Evolutionary conservation across 176 grass and related monocot species (phyloP).

Genomic region (Hsuehochloa calcarea): DNA sequence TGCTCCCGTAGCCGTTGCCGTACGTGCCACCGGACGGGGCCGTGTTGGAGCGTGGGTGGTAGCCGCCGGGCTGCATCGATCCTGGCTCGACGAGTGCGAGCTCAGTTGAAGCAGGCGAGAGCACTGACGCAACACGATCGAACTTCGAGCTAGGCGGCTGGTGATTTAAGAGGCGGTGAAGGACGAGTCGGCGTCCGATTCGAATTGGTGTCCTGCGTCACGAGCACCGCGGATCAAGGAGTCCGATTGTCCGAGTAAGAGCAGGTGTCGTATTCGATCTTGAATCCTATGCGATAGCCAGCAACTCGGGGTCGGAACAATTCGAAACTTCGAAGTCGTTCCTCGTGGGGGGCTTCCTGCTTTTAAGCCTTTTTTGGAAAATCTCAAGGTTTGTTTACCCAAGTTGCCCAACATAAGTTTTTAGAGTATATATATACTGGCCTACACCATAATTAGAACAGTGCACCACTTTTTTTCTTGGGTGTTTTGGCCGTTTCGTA

Average conservation of each 20-base stretch:
- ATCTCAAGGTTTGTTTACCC: not conserved
- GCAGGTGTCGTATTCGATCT: not conserved
- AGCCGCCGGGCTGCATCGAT: not conserved
- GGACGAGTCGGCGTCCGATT: not conserved
- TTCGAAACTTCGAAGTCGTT: too few relatives aligned
- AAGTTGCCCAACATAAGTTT: too few relatives aligned
- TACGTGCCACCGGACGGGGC: not conserved
- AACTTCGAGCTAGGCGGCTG: not conserved
- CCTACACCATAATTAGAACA: not conserved
- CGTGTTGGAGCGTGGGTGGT: not conserved
- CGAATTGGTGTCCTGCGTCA: not conserved
- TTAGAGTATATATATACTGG: too few relatives aligned
- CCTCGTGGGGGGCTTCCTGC: too few relatives aligned
- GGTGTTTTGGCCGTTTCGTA: not conserved
- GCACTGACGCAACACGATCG: not conserved
- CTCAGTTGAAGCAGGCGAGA: not conserved
- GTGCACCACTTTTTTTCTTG: not conserved
- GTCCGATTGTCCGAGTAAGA: not conserved
- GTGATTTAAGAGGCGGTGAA: not conserved
- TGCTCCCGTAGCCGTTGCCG: not conserved
- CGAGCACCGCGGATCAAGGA: not conserved
- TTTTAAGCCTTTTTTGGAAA: not conserved
- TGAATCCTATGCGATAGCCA: not conserved
- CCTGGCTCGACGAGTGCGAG: not conserved
- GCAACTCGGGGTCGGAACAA: not conserved